A percentile compares a stretch with the other conserved stretches of the same genome.
These are phyloP conservation scores for Ulota crispa DNA, from an alignment of 225 moss, liverwort and hornwort genomes.

Conservation along the genomic window DNA sequence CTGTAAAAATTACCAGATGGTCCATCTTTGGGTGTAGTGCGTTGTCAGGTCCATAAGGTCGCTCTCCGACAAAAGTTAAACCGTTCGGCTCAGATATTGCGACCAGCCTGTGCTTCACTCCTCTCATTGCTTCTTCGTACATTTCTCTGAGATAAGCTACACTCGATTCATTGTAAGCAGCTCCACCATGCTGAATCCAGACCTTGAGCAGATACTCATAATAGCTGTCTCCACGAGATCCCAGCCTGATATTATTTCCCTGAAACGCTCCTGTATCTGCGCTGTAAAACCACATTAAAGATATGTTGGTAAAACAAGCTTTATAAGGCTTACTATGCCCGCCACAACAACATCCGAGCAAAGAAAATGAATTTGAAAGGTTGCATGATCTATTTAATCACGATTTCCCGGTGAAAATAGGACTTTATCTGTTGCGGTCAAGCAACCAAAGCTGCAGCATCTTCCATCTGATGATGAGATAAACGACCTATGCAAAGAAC, in stretches of 20 bases:
- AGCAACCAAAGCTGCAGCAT: neutral
- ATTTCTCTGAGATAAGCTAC: conserved; percentile 87
- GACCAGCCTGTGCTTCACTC: conserved; percentile 81
- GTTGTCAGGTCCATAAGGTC: conserved; percentile 57
- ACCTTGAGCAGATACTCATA: conserved; percentile 98
- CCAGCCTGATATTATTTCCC: conserved; percentile 84
- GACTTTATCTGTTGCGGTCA: neutral
- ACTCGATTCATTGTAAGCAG: conserved; percentile 70
- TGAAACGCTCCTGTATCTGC: conserved; percentile 80
- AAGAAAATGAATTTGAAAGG: neutral
- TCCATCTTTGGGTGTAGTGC: conserved; percentile 91
- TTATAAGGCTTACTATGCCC: neutral
- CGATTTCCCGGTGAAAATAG: neutral
- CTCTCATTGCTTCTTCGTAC: conserved; percentile 97
- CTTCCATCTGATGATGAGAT: conserved; percentile 3
- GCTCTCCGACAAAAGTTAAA: conserved; percentile 88
- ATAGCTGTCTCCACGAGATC: conserved; percentile 98
- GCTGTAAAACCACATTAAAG: conserved; percentile 40
- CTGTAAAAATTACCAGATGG: conserved; percentile 67
- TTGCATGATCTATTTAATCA: neutral
- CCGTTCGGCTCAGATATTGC: conserved; percentile 70
- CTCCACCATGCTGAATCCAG: conserved; percentile 98
- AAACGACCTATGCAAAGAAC: neutral
- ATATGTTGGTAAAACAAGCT: neutral
- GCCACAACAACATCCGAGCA: conserved; percentile 3